Evolutionary conservation across 2,329 filamentous ascomycete genomes (phyloP), one percentile per base, ranked within the genome.

Genomic region (Calycina herbarum): DNA sequence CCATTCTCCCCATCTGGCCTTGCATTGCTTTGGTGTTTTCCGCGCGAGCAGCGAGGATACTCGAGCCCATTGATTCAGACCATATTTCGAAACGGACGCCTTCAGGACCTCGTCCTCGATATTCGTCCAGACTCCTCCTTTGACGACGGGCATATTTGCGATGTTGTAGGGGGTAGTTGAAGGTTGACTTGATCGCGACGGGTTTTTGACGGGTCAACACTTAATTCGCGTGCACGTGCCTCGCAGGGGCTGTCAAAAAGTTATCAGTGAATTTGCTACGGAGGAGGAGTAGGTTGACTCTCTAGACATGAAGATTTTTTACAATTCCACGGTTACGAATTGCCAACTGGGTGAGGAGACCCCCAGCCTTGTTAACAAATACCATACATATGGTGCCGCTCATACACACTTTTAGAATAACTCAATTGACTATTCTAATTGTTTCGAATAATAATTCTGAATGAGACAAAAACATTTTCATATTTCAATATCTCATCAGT

Each of bases 1-100:
- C 94, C 95, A 99, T 85, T 99, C 94, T 77, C 90, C 89, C 95
- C 95, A 99, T 81, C 95, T 86, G 67, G 95, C 94, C 82, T 99
- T 99, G 87, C 95, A 99, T 82, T 99, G 95, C 82, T 99, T 99
- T 61, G 95, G 89, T 38, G 95, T 98, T 80, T 99, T 99, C 76
- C 96, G 92, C 77, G 94, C 94, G 71, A 99, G 89, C 70, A 99
- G 87, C 66, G 95, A 98, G 64, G 95, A 97, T 70, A 98, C 95
- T 79, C 95, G 94, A 77, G 95, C 94, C 95, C 95, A 99, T 81
- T 99, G 95, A 76, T 97, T 95, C 68, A 97, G 85, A 60, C 93
- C 93, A 83, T 97, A 97, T 79, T 97, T 97, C 73, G 92, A 95
- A 70, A 96, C 93, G 66, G 91, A 91, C 64, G 72, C 72, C 63